Base-by-base conservation (phyloP, 495 filamentous ascomycete genomes). In the Aspergillus heteromorphus region DNA sequence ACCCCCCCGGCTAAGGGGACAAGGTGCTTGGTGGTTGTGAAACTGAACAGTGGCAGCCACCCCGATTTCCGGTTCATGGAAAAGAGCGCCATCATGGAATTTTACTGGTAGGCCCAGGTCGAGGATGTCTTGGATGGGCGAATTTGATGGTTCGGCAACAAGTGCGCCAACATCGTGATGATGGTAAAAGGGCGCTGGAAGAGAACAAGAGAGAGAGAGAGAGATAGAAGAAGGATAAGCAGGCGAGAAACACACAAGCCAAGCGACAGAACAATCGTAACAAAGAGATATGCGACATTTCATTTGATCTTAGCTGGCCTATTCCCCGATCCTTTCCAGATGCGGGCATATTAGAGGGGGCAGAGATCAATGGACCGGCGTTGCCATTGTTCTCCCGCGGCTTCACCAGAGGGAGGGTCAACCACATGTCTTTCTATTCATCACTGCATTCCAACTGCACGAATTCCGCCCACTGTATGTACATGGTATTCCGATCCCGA, bases 21-120 rank as follows among this genome's bases (percentile, higher is more conserved):
- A n/a, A 78, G 49, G 62, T 97, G 86, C n/a, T 62, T 67, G 56
- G 66, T 73, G 1, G 76, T 81, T 0, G 85, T 88, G 73, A 96
- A 97, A 40, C 64, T 69, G 64, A 96, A 91, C 7, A 97, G 78
- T 1, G 78, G 72, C 23, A 63, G 68, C 75, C 76, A 81, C 43
- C 69, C 67, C 14, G 69, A 54, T 21, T 53, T 65, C 21, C 58
- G 45, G 40, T 34, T 11, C 21, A 17, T 27, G 11, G 17, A 18
- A 7, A 38, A 38, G 13, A 4, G 1, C 1, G 13, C 34, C 34
- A 38, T 38, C 13, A 38, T 38, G 34, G 2, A 36, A 10, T 10
- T 36, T 11, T 36, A 36, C 31, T 14, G 34, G 11, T n/a, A 14
- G 34, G 13, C 13, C 34, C 8, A 4, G 34, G 13, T 5, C 13